Conservation (phyloP, 352 stramenopile genomes). For the Phytophthora podocarpi region DNA sequence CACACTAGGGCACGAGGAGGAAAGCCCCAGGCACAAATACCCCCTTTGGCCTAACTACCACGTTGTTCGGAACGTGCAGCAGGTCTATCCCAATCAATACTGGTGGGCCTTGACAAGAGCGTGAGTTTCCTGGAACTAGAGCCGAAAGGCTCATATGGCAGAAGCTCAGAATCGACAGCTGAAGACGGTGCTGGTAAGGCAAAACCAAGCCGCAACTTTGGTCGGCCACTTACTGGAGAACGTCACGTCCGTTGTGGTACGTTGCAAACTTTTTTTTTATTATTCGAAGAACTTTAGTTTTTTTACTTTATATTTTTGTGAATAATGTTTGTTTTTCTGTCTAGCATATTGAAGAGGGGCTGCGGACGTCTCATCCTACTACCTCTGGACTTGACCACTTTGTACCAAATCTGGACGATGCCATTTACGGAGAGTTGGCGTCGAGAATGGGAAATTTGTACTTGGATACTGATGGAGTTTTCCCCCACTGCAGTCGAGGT, state of each 20-base stretch:
- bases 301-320: too few relatives aligned
- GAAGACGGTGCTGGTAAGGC: conserved; percentile 2
- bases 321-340: not conserved
- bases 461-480: not conserved
- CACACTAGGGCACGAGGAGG: too few relatives aligned
- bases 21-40: too few relatives aligned
- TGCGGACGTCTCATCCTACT: conserved; percentile 2
- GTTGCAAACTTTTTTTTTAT: not conserved
- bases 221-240: conserved; percentile 3
- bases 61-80: too few relatives aligned
- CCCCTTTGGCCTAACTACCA: too few relatives aligned
- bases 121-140: too few relatives aligned
- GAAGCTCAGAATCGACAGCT: conserved; percentile 18
- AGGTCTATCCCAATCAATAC: too few relatives aligned
- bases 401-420: conserved; percentile 17
- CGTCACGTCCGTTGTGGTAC: conserved; percentile 18
- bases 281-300: too few relatives aligned
- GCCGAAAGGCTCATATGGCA: too few relatives aligned
- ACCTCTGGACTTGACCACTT: not conserved
- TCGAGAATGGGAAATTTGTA: conserved; percentile 8
- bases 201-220: conserved; percentile 6
- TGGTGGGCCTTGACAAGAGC: too few relatives aligned
- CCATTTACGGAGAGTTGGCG: conserved; percentile 17
- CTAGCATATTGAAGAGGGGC: conserved; percentile 14
- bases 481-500: not conserved